Evolutionary conservation across 129 eudicot species (phyloP).

Genomic region (Cynara cardunculus): DNA sequence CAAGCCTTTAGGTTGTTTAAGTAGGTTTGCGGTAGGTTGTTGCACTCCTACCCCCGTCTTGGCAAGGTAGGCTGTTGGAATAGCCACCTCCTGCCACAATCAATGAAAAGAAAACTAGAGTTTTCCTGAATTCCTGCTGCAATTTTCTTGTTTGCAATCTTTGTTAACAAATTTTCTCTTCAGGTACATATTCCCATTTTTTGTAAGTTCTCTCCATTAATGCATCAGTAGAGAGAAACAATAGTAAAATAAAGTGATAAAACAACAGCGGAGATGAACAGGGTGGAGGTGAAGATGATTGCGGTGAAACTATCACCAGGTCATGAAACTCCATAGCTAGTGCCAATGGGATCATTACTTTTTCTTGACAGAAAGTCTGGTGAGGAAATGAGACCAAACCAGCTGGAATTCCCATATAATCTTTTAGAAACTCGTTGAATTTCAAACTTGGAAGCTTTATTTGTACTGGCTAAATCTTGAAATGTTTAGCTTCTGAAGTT

Average conservation of each 20-base stretch:
- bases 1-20: too few relatives aligned
- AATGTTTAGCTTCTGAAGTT: too few relatives aligned
- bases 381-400: not conserved
- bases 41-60: too few relatives aligned
- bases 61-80: not conserved
- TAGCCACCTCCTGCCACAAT: too few relatives aligned
- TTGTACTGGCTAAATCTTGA: too few relatives aligned
- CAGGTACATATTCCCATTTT: not conserved
- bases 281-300: not conserved
- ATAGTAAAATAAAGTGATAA: not conserved
- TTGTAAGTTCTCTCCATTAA: not conserved
- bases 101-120: not conserved
- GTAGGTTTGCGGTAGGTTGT: too few relatives aligned
- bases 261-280: not conserved
- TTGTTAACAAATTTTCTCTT: not conserved
- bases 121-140: not conserved
- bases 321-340: not conserved
- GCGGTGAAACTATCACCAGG: not conserved
- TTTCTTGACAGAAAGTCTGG: too few relatives aligned
- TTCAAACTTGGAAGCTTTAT: too few relatives aligned
- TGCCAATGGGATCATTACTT: not conserved
- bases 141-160: not conserved
- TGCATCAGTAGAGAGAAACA: not conserved
- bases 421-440: not conserved
- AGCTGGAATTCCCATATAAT: not conserved